Evolutionary conservation across 2,329 filamentous ascomycete species (phyloP), one percentile per base, ranked within the genome.

Genomic region (Aureobasidium subglaciale): DNA sequence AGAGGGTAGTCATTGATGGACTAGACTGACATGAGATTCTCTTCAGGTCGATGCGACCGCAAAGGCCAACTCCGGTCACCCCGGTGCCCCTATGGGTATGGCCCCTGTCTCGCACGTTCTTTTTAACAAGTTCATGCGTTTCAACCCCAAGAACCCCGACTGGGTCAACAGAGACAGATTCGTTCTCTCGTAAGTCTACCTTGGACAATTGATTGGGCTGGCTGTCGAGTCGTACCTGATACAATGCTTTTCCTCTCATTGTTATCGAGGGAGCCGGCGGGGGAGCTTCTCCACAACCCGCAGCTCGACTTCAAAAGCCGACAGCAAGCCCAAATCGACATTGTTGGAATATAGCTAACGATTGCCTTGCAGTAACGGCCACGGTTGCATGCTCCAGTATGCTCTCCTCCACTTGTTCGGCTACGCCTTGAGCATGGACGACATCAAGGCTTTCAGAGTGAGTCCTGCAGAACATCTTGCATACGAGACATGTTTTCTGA

Each of bases 301-400:
- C 49, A 41, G 25, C 41, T 38, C 50, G 41, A 49, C 27, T 27
- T 53, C 35, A 54, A 54, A 55, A 3, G 22, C 20, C 50, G 37
- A 38, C 4, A 11, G 27, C 20, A 37, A 13, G 9, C 22, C 27
- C 9, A 46, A 16, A 8, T 5, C n/a, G 29, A 16, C 1, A n/a
- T 4, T 20, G 18, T 6, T 10, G 25, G 34, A 20, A 24, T 15
- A 58, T 18, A 10, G 41, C 54, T 58, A 45, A 56, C 54, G 46
- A 42, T 27, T 18, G 25, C 1, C 15, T 42, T 40, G 10, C 67
- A 96, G 91, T 60, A 99, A 99, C 81, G 93, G 93, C 66, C 93
- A 99, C 78, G 93, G 87, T 67, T 99, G 93, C 84, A 96, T 99
- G 91, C 89, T 99, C 59, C 93, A 96, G 75, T 99, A 99, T 85